Percentiles rank a stretch among this genome's conserved stretches.
phyloP scores from a whole-genome alignment of 352 stramenopile genomes.

The Pythium dissotocum region DNA sequence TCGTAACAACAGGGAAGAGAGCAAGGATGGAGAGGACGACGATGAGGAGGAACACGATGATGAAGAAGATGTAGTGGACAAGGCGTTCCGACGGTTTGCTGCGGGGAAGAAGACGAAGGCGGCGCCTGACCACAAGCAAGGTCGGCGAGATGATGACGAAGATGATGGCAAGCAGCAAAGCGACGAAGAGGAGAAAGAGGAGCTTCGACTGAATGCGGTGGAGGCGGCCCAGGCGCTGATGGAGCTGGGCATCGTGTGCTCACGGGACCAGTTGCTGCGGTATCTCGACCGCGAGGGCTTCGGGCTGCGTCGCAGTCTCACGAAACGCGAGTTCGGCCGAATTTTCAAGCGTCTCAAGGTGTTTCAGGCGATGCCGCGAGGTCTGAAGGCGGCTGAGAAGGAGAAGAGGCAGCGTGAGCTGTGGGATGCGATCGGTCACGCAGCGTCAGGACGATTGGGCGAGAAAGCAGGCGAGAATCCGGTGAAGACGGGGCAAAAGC shows the following conservation, averaged over 20 bases:
- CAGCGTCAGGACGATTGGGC: neutral
- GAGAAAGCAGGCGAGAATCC: neutral
- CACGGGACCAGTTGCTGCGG: constrained; percentile 58
- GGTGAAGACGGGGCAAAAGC: constrained; percentile 10
- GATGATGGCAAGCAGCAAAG: constrained; percentile 36
- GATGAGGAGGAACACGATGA: constrained; percentile 20
- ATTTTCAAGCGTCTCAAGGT: constrained; percentile 46
- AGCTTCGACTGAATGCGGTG: constrained; percentile 24
- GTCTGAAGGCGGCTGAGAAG: neutral
- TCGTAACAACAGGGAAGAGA: constrained; percentile 10
- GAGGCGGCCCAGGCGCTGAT: constrained; percentile 69
- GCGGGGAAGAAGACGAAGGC: constrained; percentile 4
- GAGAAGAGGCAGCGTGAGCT: constrained; percentile 21
- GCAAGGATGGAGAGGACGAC: constrained; percentile 10
- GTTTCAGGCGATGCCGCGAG: constrained; percentile 22
- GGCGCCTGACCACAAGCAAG: neutral
- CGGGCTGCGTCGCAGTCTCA: constrained; percentile 35
- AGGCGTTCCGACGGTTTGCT: constrained; percentile 29
- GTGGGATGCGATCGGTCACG: constrained; percentile 13
- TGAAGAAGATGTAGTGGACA: constrained; percentile 8
- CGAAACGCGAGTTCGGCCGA: constrained; percentile 37
- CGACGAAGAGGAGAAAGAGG: constrained; percentile 31
- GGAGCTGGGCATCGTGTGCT: constrained; percentile 65
- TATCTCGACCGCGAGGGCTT: constrained; percentile 54
- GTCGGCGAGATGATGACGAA: constrained; percentile 7